Base-by-base conservation (phyloP, 176 grass and related monocot genomes). In the sorghum (Sorghum bicolor) region DNA sequence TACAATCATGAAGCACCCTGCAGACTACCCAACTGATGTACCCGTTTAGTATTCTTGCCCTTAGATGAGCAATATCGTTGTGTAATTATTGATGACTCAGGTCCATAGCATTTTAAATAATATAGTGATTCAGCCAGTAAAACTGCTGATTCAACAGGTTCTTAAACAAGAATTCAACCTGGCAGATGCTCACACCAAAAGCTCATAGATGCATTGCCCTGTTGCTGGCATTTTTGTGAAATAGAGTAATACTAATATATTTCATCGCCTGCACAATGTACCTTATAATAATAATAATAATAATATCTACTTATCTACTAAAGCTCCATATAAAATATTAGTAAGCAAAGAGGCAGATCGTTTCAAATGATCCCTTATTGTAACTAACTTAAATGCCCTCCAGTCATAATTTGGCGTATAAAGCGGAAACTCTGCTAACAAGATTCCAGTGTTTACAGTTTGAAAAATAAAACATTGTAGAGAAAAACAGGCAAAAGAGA, bases 1-100 rank as follows among this genome's bases (percentile, higher is more conserved):
- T 68, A 84, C 86, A 8, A 86, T 99, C 76, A 92, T 91, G 86
- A 94, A 86, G 60, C 87, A 99, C 69, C 87, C 86, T 65, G 75
- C 65, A 53, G 88, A 92, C 15, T 99, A 94, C 75, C 97, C 93
- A 81, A 70, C 91, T 64, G 89, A 99, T 87, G 87, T 99, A 44
- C 89, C 88, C 50, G 30, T 92, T 70, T 95, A 94, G 86, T 79
- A 53, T 65, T 33, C 70, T 74, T 68, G 32, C 8, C 24, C 40
- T 52, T 39, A 20, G 82, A 55, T 71, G 25, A 41, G 52, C 52
- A 11, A 31, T 70, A 28, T 78, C 44, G 0, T 30, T 58, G 45
- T 70, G 76, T 24, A 81, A 82, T 34, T 86, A 83, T 60, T 34
- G 74, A 65, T 79, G 13, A 79, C 63, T 79, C 58, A 63, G 80